Evolutionary conservation across 163 green algal genomes (phyloP).

Genomic region (Volvox carteri): DNA sequence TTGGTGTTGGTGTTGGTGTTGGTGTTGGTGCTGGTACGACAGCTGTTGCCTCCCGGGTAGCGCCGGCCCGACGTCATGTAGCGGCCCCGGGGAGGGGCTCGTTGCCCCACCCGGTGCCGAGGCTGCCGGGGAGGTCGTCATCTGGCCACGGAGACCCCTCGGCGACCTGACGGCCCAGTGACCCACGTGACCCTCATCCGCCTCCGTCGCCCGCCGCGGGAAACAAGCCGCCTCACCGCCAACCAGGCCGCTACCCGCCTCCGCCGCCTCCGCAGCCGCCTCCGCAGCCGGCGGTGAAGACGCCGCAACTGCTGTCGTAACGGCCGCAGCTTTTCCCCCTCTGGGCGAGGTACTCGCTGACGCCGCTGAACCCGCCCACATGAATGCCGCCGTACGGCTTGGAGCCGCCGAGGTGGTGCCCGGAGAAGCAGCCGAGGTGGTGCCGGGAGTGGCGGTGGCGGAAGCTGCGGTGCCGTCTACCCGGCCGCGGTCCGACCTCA

Average conservation of each 20-base stretch:
- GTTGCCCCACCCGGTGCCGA: too few relatives aligned
- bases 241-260: too few relatives aligned
- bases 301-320: not conserved
- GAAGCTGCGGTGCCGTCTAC: not conserved
- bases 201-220: not conserved
- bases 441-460: not conserved
- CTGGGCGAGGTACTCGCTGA: too few relatives aligned
- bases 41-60: not conserved
- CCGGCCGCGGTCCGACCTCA: not conserved
- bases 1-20: too few relatives aligned
- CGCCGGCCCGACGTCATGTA: too few relatives aligned
- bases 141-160: too few relatives aligned
- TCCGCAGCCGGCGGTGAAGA: not conserved
- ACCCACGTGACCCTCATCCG: not conserved
- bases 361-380: not conserved
- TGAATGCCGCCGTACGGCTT: not conserved
- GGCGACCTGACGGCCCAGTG: not conserved
- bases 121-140: too few relatives aligned
- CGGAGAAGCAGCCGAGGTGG: too few relatives aligned
- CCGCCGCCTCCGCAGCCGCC: not conserved
- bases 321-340: too few relatives aligned
- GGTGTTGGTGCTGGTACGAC: too few relatives aligned
- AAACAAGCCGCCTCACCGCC: not conserved
- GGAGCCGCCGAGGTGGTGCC: not conserved
- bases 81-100: too few relatives aligned